Base-by-base conservation (phyloP, 805 yeast species). In the Candida vartiovaarae region DNA sequence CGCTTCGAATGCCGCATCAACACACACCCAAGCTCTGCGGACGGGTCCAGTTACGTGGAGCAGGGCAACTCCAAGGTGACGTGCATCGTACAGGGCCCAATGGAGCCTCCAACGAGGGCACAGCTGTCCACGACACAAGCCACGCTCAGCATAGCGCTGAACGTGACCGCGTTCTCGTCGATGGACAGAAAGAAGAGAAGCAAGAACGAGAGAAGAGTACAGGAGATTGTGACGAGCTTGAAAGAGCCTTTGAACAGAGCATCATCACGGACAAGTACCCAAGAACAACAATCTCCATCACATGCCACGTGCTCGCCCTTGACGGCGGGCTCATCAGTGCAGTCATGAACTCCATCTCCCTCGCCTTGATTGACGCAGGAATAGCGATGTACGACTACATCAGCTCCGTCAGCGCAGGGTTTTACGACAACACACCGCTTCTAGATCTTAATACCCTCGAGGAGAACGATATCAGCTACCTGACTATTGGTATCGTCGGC, bases 321-420 rank as follows among this genome's bases (percentile, higher is more conserved):
- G 99, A 93, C 57, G 99, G 99, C 33, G 95, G 95, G 0, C 59
- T 91, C 26, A 62, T 91, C 50, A 77, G 95, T 0, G 72, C 84
- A 1, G 78, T 93, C 51, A 72, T 87, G 36, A 93, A 93, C 60
- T 86, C 97, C 8, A 76, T 86, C 36, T 87, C 96, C 1, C 67
- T 93, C 54, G 97, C 96, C 0, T 70, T 93, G 36, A 79, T 93
- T 31, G 98, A 93, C 64, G 97, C 98, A 2, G 98, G 98, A 40
- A 82, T 93, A 38, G 84, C 96, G 5, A 82, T 93, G 83, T 84
- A 83, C 58, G 98, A 93, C 60, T 90, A 87, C 59, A 83, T 91
- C 11, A 76, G 88, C 43, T 80, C 95, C 1, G 75, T 87, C 11
- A 74, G 83, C 28, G 84, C 89, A 5, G 97, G 97, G 0, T 64